A percentile compares a stretch with the other conserved stretches of the same genome.
Conservation (phyloP, 139 green algal species). For the Chlorella sp. region DNA sequence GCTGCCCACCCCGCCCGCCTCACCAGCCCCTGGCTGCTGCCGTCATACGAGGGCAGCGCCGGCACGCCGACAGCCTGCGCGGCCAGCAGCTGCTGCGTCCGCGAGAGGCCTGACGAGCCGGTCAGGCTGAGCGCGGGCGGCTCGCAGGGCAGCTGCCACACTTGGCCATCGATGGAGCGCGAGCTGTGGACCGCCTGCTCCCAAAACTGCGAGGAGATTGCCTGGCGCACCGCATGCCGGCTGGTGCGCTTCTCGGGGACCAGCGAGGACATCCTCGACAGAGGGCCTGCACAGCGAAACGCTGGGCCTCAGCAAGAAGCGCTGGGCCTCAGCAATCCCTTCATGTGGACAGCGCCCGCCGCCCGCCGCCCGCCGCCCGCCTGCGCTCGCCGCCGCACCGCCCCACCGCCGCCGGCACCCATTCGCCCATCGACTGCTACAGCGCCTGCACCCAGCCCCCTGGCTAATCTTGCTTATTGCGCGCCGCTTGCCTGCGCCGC, state of each 20-base stretch:
- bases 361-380: no score
- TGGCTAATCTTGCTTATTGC: no score
- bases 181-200: conserved; percentile 41
- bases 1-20: not conserved
- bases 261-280: no score
- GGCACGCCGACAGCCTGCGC: conserved; percentile 64
- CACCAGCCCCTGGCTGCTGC: conserved; percentile 60
- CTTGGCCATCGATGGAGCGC: conserved; percentile 50
- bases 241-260: conserved; percentile 58
- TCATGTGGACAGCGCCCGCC: no score
- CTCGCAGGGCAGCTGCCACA: conserved; percentile 52
- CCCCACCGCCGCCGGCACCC: no score
- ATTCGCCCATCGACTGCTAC: no score
- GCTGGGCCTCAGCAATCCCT: no score
- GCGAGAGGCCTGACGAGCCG: conserved; percentile 54
- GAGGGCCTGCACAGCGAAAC: no score
- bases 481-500: no score
- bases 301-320: no score
- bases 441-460: no score
- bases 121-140: conserved; percentile 57
- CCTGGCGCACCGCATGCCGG: conserved; percentile 44
- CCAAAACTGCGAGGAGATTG: conserved; percentile 75
- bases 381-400: no score
- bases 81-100: conserved; percentile 70
- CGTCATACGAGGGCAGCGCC: conserved; percentile 55